Conservation (phyloP, 495 filamentous ascomycete species). For the Tuber umbilicatum region DNA sequence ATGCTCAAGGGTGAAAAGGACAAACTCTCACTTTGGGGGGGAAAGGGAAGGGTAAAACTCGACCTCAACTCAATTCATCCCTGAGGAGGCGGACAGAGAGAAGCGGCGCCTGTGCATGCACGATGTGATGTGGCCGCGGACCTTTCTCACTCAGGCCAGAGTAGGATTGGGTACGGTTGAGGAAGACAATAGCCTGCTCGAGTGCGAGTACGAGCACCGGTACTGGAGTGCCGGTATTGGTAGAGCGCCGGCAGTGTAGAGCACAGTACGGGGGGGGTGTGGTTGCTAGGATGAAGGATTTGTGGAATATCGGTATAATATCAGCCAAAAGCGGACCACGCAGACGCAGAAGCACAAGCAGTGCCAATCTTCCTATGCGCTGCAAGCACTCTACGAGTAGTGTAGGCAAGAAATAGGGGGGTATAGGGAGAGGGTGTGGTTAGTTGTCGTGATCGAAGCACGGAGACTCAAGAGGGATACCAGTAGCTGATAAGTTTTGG, state of each 20-base stretch:
- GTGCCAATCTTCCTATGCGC: neutral
- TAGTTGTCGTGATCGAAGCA: conserved; percentile 12
- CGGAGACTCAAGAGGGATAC: conserved; percentile 6
- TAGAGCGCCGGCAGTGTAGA: neutral
- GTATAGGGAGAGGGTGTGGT: conserved; percentile 8
- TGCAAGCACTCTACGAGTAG: neutral
- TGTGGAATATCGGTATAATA: neutral
- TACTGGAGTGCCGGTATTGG: neutral
- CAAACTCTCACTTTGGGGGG: conserved; percentile 5
- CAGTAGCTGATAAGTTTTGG: neutral
- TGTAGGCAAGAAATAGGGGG: neutral
- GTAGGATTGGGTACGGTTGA: neutral
- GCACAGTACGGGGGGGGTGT: neutral
- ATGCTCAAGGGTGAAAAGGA: conserved; percentile 7
- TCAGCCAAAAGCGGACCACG: neutral
- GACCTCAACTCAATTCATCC: conserved; percentile 29
- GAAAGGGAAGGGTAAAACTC: conserved; percentile 17
- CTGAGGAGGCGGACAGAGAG: conserved; percentile 8
- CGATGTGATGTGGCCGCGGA: conserved; percentile 16
- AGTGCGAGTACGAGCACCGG: neutral
- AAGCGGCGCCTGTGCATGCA: conserved; percentile 8
- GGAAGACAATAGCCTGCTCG: too few relatives aligned
- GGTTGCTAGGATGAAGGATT: neutral
- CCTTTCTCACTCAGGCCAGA: neutral
- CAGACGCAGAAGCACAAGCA: conserved; percentile 5